These are phyloP conservation scores for Tephrocybe sp. DNA, from an alignment of 768 basidiomycete genomes.

Conservation along the genomic window DNA sequence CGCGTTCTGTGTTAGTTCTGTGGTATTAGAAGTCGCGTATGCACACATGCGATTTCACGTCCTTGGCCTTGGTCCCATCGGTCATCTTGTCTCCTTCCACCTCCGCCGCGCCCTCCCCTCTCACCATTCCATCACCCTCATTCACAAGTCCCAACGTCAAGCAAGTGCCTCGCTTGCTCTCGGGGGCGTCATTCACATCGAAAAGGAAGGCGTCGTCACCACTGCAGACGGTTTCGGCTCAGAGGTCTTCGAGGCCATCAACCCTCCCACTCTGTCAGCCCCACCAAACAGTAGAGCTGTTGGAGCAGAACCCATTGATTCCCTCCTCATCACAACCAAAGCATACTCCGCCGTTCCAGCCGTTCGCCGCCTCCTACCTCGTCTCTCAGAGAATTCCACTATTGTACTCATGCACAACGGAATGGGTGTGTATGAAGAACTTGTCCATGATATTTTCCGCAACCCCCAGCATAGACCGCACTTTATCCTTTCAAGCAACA, in stretches of 20 bases:
- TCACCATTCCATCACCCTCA: conserved; percentile 59
- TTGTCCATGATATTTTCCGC: conserved; percentile 65
- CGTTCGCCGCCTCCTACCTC: conserved; percentile 54
- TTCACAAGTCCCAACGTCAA: conserved; percentile 53
- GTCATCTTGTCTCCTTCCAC: conserved; percentile 78
- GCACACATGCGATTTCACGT: conserved; percentile 66
- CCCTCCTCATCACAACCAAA: conserved; percentile 83
- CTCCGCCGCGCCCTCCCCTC: conserved; percentile 59
- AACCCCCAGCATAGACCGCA: conserved; percentile 74
- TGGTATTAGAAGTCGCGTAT: conserved; percentile 6
- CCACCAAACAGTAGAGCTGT: conserved; percentile 6
- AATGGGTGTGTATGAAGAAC: conserved; percentile 85
- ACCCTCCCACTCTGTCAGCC: background rate
- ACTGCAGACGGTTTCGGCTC: conserved; percentile 43
- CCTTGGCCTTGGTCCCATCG: conserved; percentile 81
- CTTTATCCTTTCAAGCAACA: conserved; percentile 81
- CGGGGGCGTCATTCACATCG: conserved; percentile 42
- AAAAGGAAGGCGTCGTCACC: conserved; percentile 43
- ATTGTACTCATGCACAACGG: conserved; percentile 95
- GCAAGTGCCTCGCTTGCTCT: conserved; percentile 30
- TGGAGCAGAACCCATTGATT: conserved; percentile 48
- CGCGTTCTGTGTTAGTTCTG: too few relatives aligned
- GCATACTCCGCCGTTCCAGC: conserved; percentile 62
- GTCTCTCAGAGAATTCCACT: conserved; percentile 66
- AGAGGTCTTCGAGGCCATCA: conserved; percentile 39